Evolutionary conservation across 1,139 yeast genomes (phyloP), one percentile per base, ranked within the genome.

Genomic region (Pichia sp.): DNA sequence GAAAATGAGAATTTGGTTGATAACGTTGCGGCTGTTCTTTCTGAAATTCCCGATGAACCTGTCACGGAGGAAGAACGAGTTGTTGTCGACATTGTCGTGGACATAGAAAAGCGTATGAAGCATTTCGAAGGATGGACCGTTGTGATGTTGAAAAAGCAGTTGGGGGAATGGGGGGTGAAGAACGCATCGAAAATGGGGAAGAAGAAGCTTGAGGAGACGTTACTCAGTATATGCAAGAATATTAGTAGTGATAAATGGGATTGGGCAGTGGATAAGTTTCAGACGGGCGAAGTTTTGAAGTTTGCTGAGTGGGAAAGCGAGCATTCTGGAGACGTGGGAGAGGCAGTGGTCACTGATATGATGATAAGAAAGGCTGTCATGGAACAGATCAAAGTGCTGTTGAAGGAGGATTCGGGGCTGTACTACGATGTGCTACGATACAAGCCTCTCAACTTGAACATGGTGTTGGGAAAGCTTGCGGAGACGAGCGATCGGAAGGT

Each of bases 171-270:
- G 57, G 57, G 57, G 2, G 19, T 54, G 8, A 54, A 54, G 38
- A 16, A 41, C 32, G 41, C 38, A 10, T 32, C 13, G 10, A 47
- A 47, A 31, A 15, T 50, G 34, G 45, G 51, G n/a, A 42, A 26
- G 6, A 47, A 38, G 5, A 11, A n/a, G 10, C 32, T 54, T 30
- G 40, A 49, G 13, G 49, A 43, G 15, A 11, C 30, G 15, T 31
- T 51, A 3, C n/a, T 16, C 8, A 55, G 88, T 84, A 45, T 54
- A 65, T 80, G 88, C 8, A 84, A 84, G 58, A 82, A 82, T 60
- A 80, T 90, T 47, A 85, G 87, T 61, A 77, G 77, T 42, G 96
- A 89, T 66, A 87, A 88, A 15, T 47, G 54, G 52, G 16, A 50
- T 5, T 50, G 48, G 51, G 49, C 51, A 3, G 8, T 53, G 4